These are phyloP conservation scores for Spiraea crenata DNA, from an alignment of 331 rosid genomes.

Conservation along the genomic window DNA sequence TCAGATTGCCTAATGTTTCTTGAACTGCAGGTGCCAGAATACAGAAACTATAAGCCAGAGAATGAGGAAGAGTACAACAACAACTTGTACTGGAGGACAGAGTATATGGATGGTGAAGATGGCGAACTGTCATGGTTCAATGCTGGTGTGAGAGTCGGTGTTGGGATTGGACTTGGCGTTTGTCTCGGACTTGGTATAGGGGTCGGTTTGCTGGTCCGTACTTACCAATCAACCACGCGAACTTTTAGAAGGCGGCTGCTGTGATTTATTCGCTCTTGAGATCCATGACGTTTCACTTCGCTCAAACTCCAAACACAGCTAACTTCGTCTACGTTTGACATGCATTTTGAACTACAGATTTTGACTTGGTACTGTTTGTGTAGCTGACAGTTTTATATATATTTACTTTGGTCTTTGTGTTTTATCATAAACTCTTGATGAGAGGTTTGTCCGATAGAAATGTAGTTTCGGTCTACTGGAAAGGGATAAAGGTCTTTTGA, in stretches of 20 bases:
- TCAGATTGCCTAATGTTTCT: slow-evolving; percentile 7
- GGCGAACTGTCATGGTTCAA: slow-evolving; percentile 81
- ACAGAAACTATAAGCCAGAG: slow-evolving; percentile 54
- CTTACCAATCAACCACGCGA: slow-evolving; percentile 75
- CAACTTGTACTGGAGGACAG: slow-evolving; percentile 54
- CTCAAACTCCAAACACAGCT: slow-evolving; percentile 22
- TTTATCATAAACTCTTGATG: slow-evolving; percentile 19
- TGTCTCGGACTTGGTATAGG: slow-evolving; percentile 90
- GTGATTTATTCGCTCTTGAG: slow-evolving; percentile 25
- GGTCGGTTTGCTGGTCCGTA: slow-evolving; percentile 64
- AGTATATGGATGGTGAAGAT: slow-evolving; percentile 60
- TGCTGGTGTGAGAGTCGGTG: slow-evolving; percentile 84
- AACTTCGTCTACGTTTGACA: slow-evolving; percentile 16
- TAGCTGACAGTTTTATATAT: slow-evolving; percentile 22
- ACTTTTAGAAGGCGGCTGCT: slow-evolving; percentile 56
- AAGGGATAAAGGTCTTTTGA: neutral
- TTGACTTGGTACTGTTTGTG: slow-evolving; percentile 26
- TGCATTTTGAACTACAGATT: slow-evolving; percentile 19
- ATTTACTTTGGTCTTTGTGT: slow-evolving; percentile 16
- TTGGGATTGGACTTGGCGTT: slow-evolving; percentile 84
- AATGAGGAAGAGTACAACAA: slow-evolving; percentile 50
- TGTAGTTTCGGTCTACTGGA: slow-evolving; percentile 19
- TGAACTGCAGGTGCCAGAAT: slow-evolving; percentile 43
- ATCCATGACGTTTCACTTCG: neutral
- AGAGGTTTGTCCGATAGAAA: slow-evolving; percentile 22